Percentiles rank a stretch among this genome's conserved stretches.
These are phyloP conservation scores for Thalassiosira gravida DNA, from an alignment of 352 stramenopile genomes.

Conservation along the genomic window DNA sequence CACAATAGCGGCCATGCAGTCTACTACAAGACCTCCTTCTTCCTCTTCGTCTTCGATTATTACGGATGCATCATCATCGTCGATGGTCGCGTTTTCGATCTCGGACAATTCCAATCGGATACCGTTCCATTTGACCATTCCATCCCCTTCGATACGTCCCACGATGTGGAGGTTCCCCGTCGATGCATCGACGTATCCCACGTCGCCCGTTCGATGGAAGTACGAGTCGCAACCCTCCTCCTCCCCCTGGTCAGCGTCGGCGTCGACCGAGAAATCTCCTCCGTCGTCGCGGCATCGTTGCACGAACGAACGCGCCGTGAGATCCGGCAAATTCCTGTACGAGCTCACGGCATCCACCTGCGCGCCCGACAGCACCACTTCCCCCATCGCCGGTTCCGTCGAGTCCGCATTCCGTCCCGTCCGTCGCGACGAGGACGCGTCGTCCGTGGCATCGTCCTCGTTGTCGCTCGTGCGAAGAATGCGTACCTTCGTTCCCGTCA, in stretches of 20 bases:
- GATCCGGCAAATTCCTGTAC: slow-evolving; percentile 71
- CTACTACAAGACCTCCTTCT: slow-evolving; percentile 30
- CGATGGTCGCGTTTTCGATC: slow-evolving; percentile 75
- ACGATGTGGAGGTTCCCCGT: slow-evolving; percentile 59
- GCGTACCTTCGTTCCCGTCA: slow-evolving; percentile 58
- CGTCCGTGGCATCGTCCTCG: slow-evolving; percentile 7
- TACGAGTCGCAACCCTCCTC: slow-evolving; percentile 17
- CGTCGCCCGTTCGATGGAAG: slow-evolving; percentile 80
- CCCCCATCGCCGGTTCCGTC: slow-evolving; percentile 46
- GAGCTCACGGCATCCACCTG: slow-evolving; percentile 71
- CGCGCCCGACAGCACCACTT: slow-evolving; percentile 73
- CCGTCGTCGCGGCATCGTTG: slow-evolving; percentile 3
- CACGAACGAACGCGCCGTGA: slow-evolving; percentile 66
- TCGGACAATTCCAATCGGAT: slow-evolving; percentile 78
- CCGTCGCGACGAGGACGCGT: not conserved
- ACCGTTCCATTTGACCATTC: slow-evolving; percentile 84
- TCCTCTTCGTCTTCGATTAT: too few species aligned
- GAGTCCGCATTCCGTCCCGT: slow-evolving; percentile 14
- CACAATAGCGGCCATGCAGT: slow-evolving; percentile 44
- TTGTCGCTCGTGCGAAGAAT: slow-evolving; percentile 60
- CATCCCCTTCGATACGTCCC: slow-evolving; percentile 79
- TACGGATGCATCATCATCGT: slow-evolving; percentile 41
- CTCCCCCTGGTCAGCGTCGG: too few species aligned
- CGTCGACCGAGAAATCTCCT: too few species aligned
- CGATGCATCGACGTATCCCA: slow-evolving; percentile 63